Percentiles rank a stretch among this genome's conserved stretches.
phyloP scores from a whole-genome alignment of 768 basidiomycete genomes.

The Kwoniella sp. region DNA sequence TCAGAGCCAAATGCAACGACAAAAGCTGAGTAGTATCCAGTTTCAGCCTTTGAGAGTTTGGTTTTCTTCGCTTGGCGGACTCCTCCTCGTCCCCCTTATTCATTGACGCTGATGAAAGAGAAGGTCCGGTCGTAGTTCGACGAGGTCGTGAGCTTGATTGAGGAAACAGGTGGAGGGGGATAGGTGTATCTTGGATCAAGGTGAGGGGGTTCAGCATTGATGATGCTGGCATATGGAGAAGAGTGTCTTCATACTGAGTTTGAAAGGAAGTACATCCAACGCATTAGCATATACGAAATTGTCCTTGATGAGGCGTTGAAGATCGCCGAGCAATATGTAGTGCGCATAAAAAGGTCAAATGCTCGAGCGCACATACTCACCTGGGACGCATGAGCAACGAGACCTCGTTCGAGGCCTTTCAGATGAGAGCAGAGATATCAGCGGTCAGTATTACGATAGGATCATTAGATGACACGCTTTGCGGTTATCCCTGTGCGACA shows the following conservation, averaged over 20 bases:
- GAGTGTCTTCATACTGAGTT: constrained; percentile 61
- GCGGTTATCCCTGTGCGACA: too few species aligned
- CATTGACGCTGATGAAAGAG: not conserved
- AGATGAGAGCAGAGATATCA: too few species aligned
- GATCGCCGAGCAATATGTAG: too few species aligned
- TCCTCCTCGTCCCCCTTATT: constrained; percentile 1
- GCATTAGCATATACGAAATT: too few species aligned
- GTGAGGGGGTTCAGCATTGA: constrained; percentile 75
- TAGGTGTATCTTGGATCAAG: constrained; percentile 64
- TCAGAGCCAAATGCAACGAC: constrained; percentile 74
- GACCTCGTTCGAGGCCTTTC: constrained; percentile 70
- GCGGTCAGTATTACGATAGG: too few species aligned
- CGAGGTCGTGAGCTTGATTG: not conserved
- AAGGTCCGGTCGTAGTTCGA: constrained; percentile 7
- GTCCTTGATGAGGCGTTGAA: too few species aligned
- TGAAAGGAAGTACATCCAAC: too few species aligned
- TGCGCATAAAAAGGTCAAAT: too few species aligned
- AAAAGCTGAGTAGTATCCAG: constrained; percentile 68
- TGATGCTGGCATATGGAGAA: constrained; percentile 71
- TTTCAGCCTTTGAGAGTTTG: constrained; percentile 5
- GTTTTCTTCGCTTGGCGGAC: constrained; percentile 46
- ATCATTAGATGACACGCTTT: too few species aligned
- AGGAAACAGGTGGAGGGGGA: constrained; percentile 38
- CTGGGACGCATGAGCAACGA: constrained; percentile 60
- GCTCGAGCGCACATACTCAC: constrained; percentile 54